Evolutionary conservation across 805 yeast genomes (phyloP).

Genomic region (Lipomyces sp.): DNA sequence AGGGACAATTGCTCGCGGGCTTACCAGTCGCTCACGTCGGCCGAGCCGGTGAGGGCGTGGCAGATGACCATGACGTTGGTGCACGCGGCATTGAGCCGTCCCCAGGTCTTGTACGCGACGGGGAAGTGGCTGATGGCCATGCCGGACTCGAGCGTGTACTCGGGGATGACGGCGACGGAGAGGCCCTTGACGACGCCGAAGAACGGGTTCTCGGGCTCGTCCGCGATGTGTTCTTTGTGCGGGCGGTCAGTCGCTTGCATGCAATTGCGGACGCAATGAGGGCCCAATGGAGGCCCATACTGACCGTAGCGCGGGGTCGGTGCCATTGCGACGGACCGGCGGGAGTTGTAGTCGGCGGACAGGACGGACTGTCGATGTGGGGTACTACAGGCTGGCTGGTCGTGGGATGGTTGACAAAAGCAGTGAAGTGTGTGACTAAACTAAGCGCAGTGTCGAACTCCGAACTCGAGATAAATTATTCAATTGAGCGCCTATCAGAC

Average conservation of each 20-base stretch:
- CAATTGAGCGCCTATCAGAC: no score
- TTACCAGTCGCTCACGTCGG: conserved; percentile 90
- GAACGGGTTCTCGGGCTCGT: conserved; percentile 53
- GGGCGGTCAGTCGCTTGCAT: background rate
- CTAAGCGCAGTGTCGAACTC: no score
- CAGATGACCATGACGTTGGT: conserved; percentile 86
- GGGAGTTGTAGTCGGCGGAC: conserved; percentile 75
- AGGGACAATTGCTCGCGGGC: background rate
- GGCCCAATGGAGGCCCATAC: no score
- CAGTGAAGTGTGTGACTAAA: no score
- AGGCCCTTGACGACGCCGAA: conserved; percentile 71
- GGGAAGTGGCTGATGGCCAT: conserved; percentile 70
- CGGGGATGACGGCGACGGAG: conserved; percentile 72
- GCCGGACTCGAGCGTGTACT: conserved; percentile 75
- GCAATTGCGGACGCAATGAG: no score
- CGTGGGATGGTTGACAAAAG: no score
- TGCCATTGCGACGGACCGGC: conserved; percentile 46
- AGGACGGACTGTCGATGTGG: conserved; percentile 75
- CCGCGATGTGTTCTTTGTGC: conserved; percentile 10
- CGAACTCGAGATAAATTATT: no score
- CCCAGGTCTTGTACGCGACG: conserved; percentile 96
- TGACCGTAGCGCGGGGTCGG: no score
- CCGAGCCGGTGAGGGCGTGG: conserved; percentile 93
- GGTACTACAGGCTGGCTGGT: no score
- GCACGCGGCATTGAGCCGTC: conserved; percentile 62